phyloP scores from a whole-genome alignment of 1,284 basidiomycete species.

The Rhodotorula sp. region DNA sequence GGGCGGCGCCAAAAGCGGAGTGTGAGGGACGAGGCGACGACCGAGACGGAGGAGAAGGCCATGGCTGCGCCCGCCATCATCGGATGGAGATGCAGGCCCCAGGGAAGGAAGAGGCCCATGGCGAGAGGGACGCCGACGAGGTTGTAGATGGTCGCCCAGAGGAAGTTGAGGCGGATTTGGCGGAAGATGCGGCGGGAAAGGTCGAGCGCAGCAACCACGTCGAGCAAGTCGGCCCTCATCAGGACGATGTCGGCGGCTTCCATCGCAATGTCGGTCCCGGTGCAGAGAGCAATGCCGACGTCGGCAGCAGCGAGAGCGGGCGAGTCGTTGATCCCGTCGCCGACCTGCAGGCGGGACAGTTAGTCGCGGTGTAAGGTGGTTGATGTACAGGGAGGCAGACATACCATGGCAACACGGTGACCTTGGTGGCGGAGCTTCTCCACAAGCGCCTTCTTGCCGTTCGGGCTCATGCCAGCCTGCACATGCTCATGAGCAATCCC shows the following conservation, averaged over 20 bases:
- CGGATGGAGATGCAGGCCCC: constrained; percentile 89
- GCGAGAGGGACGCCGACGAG: constrained; percentile 80
- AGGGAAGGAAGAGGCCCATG: constrained; percentile 92
- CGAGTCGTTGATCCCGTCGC: constrained; percentile 98
- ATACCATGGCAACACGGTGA: constrained; percentile 78
- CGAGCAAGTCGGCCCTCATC: constrained; percentile 91
- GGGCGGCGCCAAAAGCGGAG: constrained; percentile 57
- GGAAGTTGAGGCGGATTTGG: constrained; percentile 78
- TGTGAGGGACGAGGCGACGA: constrained; percentile 83
- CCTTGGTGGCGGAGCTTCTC: constrained; percentile 70
- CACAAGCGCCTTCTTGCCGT: constrained; percentile 82
- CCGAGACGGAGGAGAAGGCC: constrained; percentile 95
- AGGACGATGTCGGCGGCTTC: constrained; percentile 97
- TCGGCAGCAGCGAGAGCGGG: constrained; percentile 92
- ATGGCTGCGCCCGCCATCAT: constrained; percentile 98
- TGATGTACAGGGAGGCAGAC: constrained; percentile 1
- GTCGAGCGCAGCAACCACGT: constrained; percentile 93
- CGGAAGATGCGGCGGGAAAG: constrained; percentile 84
- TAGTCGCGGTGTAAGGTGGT: constrained; percentile 20
- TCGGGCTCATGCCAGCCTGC: constrained; percentile 84
- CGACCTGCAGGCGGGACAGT: constrained; percentile 62
- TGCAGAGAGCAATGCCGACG: constrained; percentile 91
- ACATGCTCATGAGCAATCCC: constrained; percentile 77
- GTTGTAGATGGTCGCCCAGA: constrained; percentile 64
- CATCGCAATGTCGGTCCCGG: constrained; percentile 93